phyloP scores from a whole-genome alignment of 768 basidiomycete genomes.

The Suillus placidus region DNA sequence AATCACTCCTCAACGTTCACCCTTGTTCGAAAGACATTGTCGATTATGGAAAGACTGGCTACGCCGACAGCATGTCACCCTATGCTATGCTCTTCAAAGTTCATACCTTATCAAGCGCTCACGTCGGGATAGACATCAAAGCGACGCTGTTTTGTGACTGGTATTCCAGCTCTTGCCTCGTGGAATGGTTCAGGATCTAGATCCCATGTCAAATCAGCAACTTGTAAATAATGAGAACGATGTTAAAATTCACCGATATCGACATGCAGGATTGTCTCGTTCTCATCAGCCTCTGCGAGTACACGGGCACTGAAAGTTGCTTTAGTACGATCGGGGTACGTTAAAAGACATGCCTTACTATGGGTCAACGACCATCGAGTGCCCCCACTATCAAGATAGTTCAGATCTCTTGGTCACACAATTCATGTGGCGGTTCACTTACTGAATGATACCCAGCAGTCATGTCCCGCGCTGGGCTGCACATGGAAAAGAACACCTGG shows the following conservation, averaged over 20 bases:
- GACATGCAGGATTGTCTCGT: conserved; percentile 77
- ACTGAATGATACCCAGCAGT: conserved; percentile 88
- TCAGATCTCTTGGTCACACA: background rate
- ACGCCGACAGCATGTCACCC: background rate
- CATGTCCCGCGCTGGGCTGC: conserved; percentile 88
- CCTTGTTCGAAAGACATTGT: background rate
- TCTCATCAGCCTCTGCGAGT: conserved; percentile 71
- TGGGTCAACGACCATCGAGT: conserved; percentile 90
- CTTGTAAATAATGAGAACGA: background rate
- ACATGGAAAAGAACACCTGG: conserved; percentile 95
- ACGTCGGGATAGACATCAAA: conserved; percentile 93
- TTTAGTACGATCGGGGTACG: conserved; percentile 7
- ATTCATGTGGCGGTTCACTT: conserved; percentile 28
- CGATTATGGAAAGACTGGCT: background rate
- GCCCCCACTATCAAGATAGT: conserved; percentile 67
- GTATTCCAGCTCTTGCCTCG: conserved; percentile 79
- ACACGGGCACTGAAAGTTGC: conserved; percentile 63
- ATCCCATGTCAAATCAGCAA: background rate
- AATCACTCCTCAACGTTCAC: background rate
- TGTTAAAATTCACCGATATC: conserved; percentile 68
- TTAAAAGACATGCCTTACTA: conserved; percentile 53
- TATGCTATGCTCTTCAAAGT: too few relatives aligned
- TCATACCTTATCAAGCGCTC: conserved; percentile 27
- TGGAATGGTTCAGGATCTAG: conserved; percentile 63
- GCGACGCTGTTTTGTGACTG: conserved; percentile 87